Evolutionary conservation across 257 asterid genomes (phyloP), one percentile per base, ranked within the genome.

Genomic region (Nicotiana benthamiana): DNA sequence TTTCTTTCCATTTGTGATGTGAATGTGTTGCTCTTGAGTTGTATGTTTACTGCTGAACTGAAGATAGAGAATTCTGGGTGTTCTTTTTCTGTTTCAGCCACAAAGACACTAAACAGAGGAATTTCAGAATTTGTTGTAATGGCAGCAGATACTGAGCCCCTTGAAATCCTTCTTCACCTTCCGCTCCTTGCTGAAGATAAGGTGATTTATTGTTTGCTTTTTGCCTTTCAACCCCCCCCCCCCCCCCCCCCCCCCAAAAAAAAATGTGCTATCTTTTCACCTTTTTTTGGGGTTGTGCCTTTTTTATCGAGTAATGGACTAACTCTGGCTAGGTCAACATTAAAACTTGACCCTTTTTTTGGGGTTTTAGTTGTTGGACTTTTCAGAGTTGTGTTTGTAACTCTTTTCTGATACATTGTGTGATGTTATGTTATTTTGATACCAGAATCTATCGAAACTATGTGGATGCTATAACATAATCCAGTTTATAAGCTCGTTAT

Each of bases 71-170:
- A 57, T 32, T 10, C 36, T 57, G 72, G 70, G 7, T 16, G 28
- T 20, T 24, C 26, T 56, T 63, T 18, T 4, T 79, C 6, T 80
- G 68, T 77, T 89, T 80, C 91, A 95, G 99, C 99, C 11, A 95
- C 99, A 0, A 95, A 95, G 91, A 95, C 99, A 0, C 89, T 95
- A 51, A 95, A 95, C 86, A 89, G 99, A 83, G 99, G 98, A 22
- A 93, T 95, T 80, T 93, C 99, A 8, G 99, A 95, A 85, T 93
- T 95, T 79, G 81, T 93, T 22, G 99, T 95, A 82, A 86, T 93
- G 98, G 99, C 99, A 0, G 99, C 98, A 52, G 99, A 95, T 79
- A 90, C 99, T 0, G 97, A 95, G 87, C 99, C 99, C 1, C 97
- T 95, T 72, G 99, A 95, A 76, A 95, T 95, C 82, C 93, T 95